Base-by-base conservation (phyloP, 495 filamentous ascomycete species). In the Aspergillus heteromorphus region DNA sequence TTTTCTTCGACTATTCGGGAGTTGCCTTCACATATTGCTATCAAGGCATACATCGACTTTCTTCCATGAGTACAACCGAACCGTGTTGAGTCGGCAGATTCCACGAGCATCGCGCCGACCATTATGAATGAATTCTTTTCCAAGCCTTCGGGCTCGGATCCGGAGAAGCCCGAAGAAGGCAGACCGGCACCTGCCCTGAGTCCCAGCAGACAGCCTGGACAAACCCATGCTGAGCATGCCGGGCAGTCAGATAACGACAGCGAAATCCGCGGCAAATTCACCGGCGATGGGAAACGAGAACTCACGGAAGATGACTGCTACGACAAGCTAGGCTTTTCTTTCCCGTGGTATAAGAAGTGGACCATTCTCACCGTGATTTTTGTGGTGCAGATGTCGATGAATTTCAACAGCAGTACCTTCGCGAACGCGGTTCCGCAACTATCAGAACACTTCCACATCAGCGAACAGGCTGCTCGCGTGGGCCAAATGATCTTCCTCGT, bases 381-480 rank as follows among this genome's bases (percentile, higher is more conserved):
- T 71, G 64, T 79, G 38, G 85, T 92, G 6, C 88, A 91, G 59
- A 82, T 85, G 47, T 90, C 87, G 4, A 92, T 92, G 87, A 92
- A 92, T 73, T 87, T 91, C 76, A 91, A 91, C 74, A 85, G 84
- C 9, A 83, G 81, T 27, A 76, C 89, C 10, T 91, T 88, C 68
- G 76, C 83, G 34, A 87, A 87, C 60, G 87, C 79, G 13, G 67
- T 89, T 11, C 57, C 57, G 0, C 81, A 81, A 6, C 79, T 92
- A 52, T 73, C 80, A 1, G 67, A 82, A 40, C 67, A 86, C 34
- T 91, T 87, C 64, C 43, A 72, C 14, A 81, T 91, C 53, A 84
- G 80, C 59, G 71, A 73, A 29, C 84, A 88, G 63, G 79, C 78
- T 0, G 87, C 85, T 1, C 78, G 87, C 23, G 68, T 79, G 16